Evolutionary conservation across 2,329 filamentous ascomycete genomes (phyloP), one percentile per base, ranked within the genome.

Genomic region (Diaporthe citriasiana): DNA sequence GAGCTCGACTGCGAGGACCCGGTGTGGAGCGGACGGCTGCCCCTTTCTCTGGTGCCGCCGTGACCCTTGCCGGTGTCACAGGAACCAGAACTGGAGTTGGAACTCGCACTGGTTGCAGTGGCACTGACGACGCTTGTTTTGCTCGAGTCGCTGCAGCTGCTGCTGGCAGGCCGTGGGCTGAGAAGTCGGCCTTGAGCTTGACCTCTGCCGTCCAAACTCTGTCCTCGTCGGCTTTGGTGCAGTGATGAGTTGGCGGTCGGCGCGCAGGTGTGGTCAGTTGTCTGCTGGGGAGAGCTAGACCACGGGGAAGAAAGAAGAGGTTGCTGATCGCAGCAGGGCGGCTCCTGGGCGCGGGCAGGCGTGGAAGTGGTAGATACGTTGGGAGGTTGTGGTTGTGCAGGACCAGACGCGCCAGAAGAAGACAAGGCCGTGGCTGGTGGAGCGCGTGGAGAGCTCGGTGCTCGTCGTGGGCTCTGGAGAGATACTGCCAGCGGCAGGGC

Each of bases 1-100:
- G 57, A 12, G 59, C 22, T 22, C 45, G 55, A 50, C 45, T 50
- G 45, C 59, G 55, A 47, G 19, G 50, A 42, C n/a, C 15, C 30
- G 25, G 25, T 50, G 19, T 33, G 42, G 56, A 55, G 35, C 9
- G 79, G 42, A 25, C 27, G 63, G 80, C 80, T 79, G 78, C 80
- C 79, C 80, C 79, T 80, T 79, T 78, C 77, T 75, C 40, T 59
- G 7, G 33, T 47, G 45, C 45, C 42, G 22, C 33, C 53, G 27
- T 63, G 22, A 19, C 60, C 35, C 45, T 59, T 42, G 57, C 60
- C n/a, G 38, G 59, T 50, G 30, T 53, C 40, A 40, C 70, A 56
- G 17, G 57, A 63, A 55, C 25, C 30, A 13, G 56, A 53, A 13
- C 42, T 35, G 53, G 55, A 30, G 55, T 2, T 45, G 38, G 40